A percentile compares a stretch with the other conserved stretches of the same genome.
These are phyloP conservation scores for Gossypium aridum DNA, from an alignment of 441 rosid genomes.

Conservation along the genomic window DNA sequence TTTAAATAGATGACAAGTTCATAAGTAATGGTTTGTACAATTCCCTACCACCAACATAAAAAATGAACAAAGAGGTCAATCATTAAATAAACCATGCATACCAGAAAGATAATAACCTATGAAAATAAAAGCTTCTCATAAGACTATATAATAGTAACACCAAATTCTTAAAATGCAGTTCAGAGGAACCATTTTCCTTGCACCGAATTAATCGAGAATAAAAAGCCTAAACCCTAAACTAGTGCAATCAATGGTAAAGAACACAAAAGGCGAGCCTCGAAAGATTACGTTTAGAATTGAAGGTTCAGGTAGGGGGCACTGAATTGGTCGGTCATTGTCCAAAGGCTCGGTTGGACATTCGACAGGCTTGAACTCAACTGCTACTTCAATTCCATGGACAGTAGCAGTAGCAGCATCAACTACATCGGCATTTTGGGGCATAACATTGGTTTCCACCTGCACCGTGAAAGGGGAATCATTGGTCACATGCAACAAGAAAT, in stretches of 20 bases:
- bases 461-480: conserved; percentile 7
- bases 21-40: conserved; percentile 4
- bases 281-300: conserved; percentile 82
- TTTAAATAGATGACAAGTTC: neutral
- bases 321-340: conserved; percentile 66
- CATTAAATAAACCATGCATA: neutral
- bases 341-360: conserved; percentile 86
- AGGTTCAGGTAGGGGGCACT: conserved; percentile 91
- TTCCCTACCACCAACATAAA: neutral
- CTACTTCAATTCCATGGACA: conserved; percentile 79
- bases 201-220: too few species aligned
- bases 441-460: conserved; percentile 68
- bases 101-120: neutral
- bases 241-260: neutral
- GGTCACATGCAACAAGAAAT: neutral
- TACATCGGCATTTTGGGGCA: conserved; percentile 46
- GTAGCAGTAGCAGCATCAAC: conserved; percentile 23
- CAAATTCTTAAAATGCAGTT: neutral
- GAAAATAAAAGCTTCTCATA: neutral
- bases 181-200: neutral
- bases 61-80: too few species aligned
- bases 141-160: neutral
- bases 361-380: conserved; percentile 85
- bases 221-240: neutral
- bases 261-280: neutral